phyloP scores from a whole-genome alignment of 768 basidiomycete species.

The Cystobasidium onofrii region DNA sequence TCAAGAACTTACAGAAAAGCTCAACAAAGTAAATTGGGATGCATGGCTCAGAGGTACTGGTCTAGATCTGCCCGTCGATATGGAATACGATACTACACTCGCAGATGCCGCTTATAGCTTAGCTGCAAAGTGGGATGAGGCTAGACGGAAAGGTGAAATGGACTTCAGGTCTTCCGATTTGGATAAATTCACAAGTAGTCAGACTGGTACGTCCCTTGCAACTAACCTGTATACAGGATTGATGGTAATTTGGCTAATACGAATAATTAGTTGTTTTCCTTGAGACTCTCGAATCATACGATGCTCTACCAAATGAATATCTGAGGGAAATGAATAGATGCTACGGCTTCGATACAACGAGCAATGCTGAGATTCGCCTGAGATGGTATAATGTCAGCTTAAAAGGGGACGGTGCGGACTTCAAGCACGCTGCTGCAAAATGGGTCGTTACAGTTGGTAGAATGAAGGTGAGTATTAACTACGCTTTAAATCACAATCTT shows the following conservation, averaged over 20 bases:
- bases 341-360: slow-evolving; percentile 43
- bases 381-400: slow-evolving; percentile 40
- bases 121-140: slow-evolving; percentile 45
- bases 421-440: slow-evolving; percentile 15
- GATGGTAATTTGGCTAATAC: neutral
- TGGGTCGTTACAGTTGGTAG: slow-evolving; percentile 32
- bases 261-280: slow-evolving; percentile 46
- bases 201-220: slow-evolving; percentile 43
- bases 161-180: slow-evolving; percentile 33
- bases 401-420: slow-evolving; percentile 21
- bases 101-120: slow-evolving; percentile 43
- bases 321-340: slow-evolving; percentile 37
- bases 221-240: neutral
- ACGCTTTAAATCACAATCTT: neutral
- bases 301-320: slow-evolving; percentile 28
- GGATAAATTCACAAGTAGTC: slow-evolving; percentile 43
- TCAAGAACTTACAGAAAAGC: slow-evolving; percentile 43
- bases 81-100: slow-evolving; percentile 41
- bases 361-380: slow-evolving; percentile 46
- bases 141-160: slow-evolving; percentile 27
- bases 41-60: slow-evolving; percentile 48
- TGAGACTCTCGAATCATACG: slow-evolving; percentile 41
- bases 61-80: slow-evolving; percentile 32
- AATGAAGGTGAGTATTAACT: slow-evolving; percentile 29
- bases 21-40: slow-evolving; percentile 39